Evolutionary conservation across 805 yeast genomes (phyloP).

Genomic region (Candida insectorum): DNA sequence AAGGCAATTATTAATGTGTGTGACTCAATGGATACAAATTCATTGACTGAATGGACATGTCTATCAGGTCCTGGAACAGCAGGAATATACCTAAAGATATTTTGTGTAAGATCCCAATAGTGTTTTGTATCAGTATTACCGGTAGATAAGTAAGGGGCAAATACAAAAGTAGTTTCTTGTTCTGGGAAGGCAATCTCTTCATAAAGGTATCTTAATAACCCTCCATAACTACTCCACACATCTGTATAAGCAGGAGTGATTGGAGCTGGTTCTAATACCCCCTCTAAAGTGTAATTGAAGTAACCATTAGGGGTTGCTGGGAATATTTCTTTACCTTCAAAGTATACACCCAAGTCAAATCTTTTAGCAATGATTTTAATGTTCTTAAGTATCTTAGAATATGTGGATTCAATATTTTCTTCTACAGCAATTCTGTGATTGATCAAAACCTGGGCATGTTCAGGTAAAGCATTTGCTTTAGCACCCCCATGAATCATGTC

Average conservation of each 20-base stretch:
- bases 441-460: constrained; percentile 38
- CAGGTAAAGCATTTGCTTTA: constrained; percentile 50
- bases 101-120: constrained; percentile 36
- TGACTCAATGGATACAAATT: constrained; percentile 22
- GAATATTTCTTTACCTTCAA: constrained; percentile 19
- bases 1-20: constrained; percentile 33
- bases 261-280: constrained; percentile 35
- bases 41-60: constrained; percentile 33
- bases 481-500: constrained; percentile 47
- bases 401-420: constrained; percentile 28
- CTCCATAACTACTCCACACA: constrained; percentile 32
- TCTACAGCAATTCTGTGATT: constrained; percentile 47
- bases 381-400: constrained; percentile 26
- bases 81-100: constrained; percentile 33
- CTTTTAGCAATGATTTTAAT: constrained; percentile 28
- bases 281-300: constrained; percentile 23
- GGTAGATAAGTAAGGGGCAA: constrained; percentile 33
- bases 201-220: constrained; percentile 32
- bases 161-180: constrained; percentile 20
- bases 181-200: constrained; percentile 30
- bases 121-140: constrained; percentile 40
- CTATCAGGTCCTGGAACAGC: constrained; percentile 16
- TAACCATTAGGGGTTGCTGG: constrained; percentile 26
- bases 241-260: constrained; percentile 28
- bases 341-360: constrained; percentile 32